These are phyloP conservation scores for Talaromyces funiculosus DNA, from an alignment of 2,329 filamentous ascomycete species.

Conservation along the genomic window DNA sequence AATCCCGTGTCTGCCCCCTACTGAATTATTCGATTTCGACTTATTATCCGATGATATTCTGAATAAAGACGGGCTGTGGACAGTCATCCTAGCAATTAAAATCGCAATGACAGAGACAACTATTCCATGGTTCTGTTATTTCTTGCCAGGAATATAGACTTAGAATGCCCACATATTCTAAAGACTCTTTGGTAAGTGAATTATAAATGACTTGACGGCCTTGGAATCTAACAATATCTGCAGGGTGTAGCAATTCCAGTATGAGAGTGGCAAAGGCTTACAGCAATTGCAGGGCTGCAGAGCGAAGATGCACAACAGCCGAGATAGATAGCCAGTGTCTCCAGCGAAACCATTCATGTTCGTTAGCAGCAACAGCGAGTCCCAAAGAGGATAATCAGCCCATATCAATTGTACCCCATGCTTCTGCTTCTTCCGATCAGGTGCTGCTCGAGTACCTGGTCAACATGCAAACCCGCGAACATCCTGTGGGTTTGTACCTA, in stretches of 20 bases:
- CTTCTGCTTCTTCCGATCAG: neutral
- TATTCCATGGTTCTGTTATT: neutral
- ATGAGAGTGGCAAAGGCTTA: slow-evolving; percentile 7
- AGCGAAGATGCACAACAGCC: slow-evolving; percentile 4
- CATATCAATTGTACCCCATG: neutral
- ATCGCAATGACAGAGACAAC: neutral
- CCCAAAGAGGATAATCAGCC: neutral
- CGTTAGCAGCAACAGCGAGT: neutral
- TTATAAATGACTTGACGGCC: neutral
- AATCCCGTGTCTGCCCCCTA: neutral
- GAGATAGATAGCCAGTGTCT: neutral
- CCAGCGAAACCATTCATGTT: slow-evolving; percentile 1
- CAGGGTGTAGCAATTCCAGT: neutral
- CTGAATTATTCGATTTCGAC: neutral
- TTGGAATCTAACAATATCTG: neutral
- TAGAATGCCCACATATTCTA: neutral
- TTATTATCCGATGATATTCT: neutral
- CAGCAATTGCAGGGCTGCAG: slow-evolving; percentile 2
- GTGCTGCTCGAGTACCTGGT: neutral
- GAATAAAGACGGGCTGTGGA: neutral
- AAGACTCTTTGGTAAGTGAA: neutral
- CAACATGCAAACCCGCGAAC: neutral
- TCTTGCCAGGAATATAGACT: neutral
- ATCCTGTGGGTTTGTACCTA: slow-evolving; percentile 6
- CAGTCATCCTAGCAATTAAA: neutral